Evolutionary conservation across 1,284 basidiomycete genomes (phyloP).

Genomic region (Exobasidium cylindrosporum): DNA sequence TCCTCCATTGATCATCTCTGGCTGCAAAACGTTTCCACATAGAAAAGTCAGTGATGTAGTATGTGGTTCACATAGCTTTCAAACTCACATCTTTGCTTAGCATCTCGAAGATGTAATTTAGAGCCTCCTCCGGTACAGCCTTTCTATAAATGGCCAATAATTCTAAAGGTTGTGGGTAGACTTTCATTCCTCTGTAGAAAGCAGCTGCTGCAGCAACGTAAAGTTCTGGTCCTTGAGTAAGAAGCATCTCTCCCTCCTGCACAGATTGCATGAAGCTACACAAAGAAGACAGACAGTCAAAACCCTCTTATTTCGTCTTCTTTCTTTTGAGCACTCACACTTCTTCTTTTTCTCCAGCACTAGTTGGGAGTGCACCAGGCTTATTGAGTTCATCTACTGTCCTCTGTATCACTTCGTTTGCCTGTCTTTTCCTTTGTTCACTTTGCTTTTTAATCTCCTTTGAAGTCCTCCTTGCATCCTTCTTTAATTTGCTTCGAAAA

Average conservation of each 20-base stretch:
- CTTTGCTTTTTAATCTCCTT: constrained; percentile 63
- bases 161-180: constrained; percentile 89
- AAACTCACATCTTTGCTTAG: constrained; percentile 75
- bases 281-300: no score
- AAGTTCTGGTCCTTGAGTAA: constrained; percentile 65
- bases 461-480: constrained; percentile 62
- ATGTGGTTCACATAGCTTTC: neutral
- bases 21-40: neutral
- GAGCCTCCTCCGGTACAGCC: constrained; percentile 80
- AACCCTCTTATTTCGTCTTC: no score
- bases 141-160: constrained; percentile 77
- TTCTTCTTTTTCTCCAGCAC: constrained; percentile 63
- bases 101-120: constrained; percentile 85
- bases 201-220: constrained; percentile 69
- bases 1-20: neutral
- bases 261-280: constrained; percentile 87
- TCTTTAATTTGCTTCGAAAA: constrained; percentile 87
- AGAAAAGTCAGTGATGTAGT: neutral
- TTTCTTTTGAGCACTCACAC: constrained; percentile 24
- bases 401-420: constrained; percentile 33
- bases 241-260: constrained; percentile 78
- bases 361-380: constrained; percentile 59
- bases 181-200: constrained; percentile 89
- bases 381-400: constrained; percentile 30
- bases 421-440: constrained; percentile 37